Evolutionary conservation across 2,329 filamentous ascomycete genomes (phyloP).

Genomic region (Nannizzia gypsea): DNA sequence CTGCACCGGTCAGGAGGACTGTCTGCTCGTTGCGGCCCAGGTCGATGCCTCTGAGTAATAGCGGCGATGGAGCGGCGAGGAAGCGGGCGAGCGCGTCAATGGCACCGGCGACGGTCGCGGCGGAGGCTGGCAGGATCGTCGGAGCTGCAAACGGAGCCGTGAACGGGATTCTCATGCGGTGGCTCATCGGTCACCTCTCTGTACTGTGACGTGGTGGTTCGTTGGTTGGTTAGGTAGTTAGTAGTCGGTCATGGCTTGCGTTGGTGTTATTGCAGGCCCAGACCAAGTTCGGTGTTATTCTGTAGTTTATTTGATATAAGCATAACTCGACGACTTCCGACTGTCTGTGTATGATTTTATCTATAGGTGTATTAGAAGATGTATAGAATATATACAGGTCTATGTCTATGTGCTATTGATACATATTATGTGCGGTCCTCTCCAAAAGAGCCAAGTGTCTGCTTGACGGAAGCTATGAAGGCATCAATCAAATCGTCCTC

Average conservation of each 20-base stretch:
- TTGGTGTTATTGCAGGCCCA: no score
- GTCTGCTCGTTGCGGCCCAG: constrained; percentile 44
- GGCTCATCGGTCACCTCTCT: constrained; percentile 54
- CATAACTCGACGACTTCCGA: no score
- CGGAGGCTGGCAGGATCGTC: constrained; percentile 59
- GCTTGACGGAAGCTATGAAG: not conserved
- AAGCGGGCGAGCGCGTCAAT: constrained; percentile 67
- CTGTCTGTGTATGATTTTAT: no score
- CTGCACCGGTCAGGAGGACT: constrained; percentile 66
- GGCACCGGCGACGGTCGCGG: constrained; percentile 58
- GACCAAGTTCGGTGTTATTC: no score
- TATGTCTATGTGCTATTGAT: not conserved
- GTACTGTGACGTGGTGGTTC: constrained; percentile 21
- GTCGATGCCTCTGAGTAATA: constrained; percentile 34
- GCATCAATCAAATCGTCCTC: not conserved
- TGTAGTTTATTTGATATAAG: no score
- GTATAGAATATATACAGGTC: not conserved
- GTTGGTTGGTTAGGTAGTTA: not conserved
- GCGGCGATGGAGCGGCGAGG: constrained; percentile 50
- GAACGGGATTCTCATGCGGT: constrained; percentile 78
- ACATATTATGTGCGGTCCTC: not conserved
- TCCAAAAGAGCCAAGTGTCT: not conserved
- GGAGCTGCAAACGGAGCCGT: constrained; percentile 70
- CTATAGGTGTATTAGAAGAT: no score
- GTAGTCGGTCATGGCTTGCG: not conserved